Base-by-base conservation (phyloP, 1,139 yeast species). In the Geotrichum australiense region DNA sequence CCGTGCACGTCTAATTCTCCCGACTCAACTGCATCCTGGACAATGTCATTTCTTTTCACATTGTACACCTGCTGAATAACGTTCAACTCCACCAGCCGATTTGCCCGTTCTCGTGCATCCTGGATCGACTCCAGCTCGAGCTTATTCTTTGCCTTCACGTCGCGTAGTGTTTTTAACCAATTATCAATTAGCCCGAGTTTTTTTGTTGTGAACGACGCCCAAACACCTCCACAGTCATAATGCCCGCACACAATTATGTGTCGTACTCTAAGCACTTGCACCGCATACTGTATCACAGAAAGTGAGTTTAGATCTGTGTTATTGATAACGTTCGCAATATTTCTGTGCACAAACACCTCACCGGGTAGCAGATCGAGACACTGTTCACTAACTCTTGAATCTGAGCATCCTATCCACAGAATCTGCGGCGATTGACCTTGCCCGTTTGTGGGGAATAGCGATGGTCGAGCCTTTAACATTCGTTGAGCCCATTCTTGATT, bases 191-290 rank as follows among this genome's bases (percentile, higher is more conserved):
- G 80, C 24, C 85, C 84, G 37, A 84, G 71, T 49, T 75, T 74
- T 53, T 79, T 77, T 47, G 77, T 72, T 4, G 81, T 73, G 46
- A 91, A 65, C 14, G 94, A 80, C 19, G 96, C 91, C 80, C 89
- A 81, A 46, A 87, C 78, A 24, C 97, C 98, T 39, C 97, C 97
- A 69, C 98, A 91, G 63, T 87, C 95, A 26, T 94, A 84, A 66
- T 91, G 98, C n/a, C 98, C 98, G 63, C 96, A 87, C 7, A 91
- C 85, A 45, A 91, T 73, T 47, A 91, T 78, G 57, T 84, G 86
- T 52, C 72, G 73, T 27, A 93, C 94, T 58, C 84, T 81, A 50
- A 91, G 70, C 15, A 82, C 89, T 55, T 86, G 91, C 49, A 91
- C 77, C 2, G 96, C 96, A 56, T 87, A 86, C 61, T 91, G 96